phyloP scores from a whole-genome alignment of 345 rosid species.

The Populus davidiana region DNA sequence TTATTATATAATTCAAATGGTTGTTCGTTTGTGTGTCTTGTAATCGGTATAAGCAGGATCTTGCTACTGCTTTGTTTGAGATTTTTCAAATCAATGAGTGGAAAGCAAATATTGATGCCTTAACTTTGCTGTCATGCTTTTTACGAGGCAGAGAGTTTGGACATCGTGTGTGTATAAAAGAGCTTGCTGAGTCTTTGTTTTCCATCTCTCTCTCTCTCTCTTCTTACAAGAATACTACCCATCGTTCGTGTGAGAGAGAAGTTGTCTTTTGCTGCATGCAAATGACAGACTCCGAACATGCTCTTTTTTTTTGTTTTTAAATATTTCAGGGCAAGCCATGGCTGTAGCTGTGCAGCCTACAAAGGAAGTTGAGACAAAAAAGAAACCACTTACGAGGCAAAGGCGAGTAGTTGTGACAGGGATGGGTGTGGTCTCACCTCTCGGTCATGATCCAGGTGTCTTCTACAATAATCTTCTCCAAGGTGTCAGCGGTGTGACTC shows the following conservation, averaged over 20 bases:
- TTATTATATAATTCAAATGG: too few relatives aligned
- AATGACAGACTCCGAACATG: not conserved
- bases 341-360: conserved; percentile 63
- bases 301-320: not conserved
- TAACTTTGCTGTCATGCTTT: not conserved
- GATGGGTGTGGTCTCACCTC: conserved; percentile 82
- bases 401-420: conserved; percentile 94
- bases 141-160: not conserved
- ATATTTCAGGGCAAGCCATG: conserved; percentile 55
- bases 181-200: not conserved
- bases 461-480: conserved; percentile 83
- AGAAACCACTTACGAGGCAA: conserved; percentile 60
- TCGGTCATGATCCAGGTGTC: conserved; percentile 74
- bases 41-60: too few relatives aligned
- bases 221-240: not conserved
- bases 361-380: conserved; percentile 46
- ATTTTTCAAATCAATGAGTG: too few relatives aligned
- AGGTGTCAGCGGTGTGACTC: conserved; percentile 84
- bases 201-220: not conserved
- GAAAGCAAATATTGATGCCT: too few relatives aligned
- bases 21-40: too few relatives aligned
- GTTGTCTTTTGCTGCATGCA: not conserved
- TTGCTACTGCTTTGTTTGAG: too few relatives aligned
- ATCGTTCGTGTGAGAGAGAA: not conserved
- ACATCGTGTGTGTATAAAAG: not conserved